These are phyloP conservation scores for Nepenthes gracilis DNA, from an alignment of 148 eudicot species.

Conservation along the genomic window DNA sequence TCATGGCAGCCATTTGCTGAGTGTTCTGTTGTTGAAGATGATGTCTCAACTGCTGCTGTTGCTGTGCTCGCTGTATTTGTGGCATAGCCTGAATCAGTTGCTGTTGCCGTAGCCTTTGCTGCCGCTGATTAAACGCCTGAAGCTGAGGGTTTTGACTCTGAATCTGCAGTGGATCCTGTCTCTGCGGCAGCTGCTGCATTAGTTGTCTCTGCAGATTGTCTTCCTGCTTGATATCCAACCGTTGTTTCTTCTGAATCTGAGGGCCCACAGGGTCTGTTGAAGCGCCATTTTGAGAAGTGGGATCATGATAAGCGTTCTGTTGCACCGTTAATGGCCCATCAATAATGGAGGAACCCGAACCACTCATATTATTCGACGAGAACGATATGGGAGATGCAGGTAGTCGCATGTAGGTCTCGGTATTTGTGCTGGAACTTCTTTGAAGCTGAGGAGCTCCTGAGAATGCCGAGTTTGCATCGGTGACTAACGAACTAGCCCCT, in stretches of 20 bases:
- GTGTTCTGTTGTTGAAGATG: neutral
- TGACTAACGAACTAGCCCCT: conserved; percentile 47
- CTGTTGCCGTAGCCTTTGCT: neutral
- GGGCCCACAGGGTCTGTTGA: neutral
- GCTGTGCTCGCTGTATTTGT: neutral
- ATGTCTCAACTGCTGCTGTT: neutral
- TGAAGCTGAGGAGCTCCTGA: conserved; percentile 46
- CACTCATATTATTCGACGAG: neutral
- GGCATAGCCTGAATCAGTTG: neutral
- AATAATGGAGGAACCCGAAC: neutral
- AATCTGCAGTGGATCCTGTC: neutral
- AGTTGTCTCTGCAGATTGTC: neutral
- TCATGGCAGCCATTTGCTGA: neutral
- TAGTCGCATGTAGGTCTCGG: conserved; percentile 41
- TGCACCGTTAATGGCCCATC: neutral
- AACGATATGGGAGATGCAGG: conserved; percentile 50
- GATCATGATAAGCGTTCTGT: neutral
- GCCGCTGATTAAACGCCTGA: neutral
- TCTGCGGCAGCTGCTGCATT: neutral
- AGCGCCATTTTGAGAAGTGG: neutral
- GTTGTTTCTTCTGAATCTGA: neutral
- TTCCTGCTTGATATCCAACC: neutral
- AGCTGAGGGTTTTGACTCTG: neutral
- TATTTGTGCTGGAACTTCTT: conserved; percentile 49
- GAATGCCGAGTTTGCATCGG: conserved; percentile 49